Percentiles rank a stretch among this genome's conserved stretches.
Conservation (phyloP, 2,329 filamentous ascomycete genomes). For the Teratosphaeria epicoccoides region DNA sequence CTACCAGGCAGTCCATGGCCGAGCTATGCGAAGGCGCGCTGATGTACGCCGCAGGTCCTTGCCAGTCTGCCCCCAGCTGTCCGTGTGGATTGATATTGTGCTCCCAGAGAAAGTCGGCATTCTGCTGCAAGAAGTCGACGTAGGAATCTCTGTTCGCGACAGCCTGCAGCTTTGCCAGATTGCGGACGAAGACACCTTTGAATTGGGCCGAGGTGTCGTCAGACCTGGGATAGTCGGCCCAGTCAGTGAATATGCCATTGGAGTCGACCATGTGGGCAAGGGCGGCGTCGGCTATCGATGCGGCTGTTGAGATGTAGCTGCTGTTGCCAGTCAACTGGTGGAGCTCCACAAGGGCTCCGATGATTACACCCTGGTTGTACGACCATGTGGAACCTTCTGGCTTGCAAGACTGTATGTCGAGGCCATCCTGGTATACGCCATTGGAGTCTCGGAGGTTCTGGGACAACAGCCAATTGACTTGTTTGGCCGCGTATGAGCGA, state of each 20-base stretch:
- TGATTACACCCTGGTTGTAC: constrained; percentile 52
- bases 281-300: constrained; percentile 28
- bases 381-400: constrained; percentile 35
- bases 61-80: constrained; percentile 49
- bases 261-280: constrained; percentile 26
- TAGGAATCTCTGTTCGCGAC: constrained; percentile 41
- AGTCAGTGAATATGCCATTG: constrained; percentile 30
- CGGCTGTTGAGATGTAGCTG: constrained; percentile 25
- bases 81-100: constrained; percentile 43
- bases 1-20: constrained; percentile 57
- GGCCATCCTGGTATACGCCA: constrained; percentile 43
- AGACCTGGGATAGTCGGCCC: constrained; percentile 7
- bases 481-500: constrained; percentile 34
- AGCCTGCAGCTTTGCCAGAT: constrained; percentile 47
- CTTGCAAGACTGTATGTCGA: constrained; percentile 35
- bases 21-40: constrained; percentile 53
- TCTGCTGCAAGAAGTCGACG: constrained; percentile 44
- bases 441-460: constrained; percentile 39
- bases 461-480: constrained; percentile 41
- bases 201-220: constrained; percentile 47
- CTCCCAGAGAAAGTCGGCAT: constrained; percentile 55
- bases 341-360: constrained; percentile 48
- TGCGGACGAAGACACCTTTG: constrained; percentile 62
- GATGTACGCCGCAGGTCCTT: constrained; percentile 44
- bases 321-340: constrained; percentile 18